These are phyloP conservation scores for Trichoderma asperelloides DNA, from an alignment of 495 filamentous ascomycete species.

Conservation along the genomic window DNA sequence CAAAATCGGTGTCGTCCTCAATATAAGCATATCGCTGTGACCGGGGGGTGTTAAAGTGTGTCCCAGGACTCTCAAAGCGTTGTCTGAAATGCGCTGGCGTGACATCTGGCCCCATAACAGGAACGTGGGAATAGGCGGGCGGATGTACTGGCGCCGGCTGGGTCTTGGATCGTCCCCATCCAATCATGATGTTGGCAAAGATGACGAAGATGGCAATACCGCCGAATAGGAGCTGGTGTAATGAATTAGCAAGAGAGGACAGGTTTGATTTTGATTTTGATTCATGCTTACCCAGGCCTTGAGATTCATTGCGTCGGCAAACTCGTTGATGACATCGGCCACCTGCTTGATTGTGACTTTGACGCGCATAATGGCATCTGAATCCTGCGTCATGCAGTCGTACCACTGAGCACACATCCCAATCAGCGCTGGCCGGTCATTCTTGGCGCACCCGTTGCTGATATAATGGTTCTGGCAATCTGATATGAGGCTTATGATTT, in stretches of 20 bases:
- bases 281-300: conserved; percentile 52
- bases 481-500: conserved; percentile 63
- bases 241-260: not conserved
- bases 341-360: conserved; percentile 33
- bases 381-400: conserved; percentile 66
- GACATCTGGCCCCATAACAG: conserved; percentile 25
- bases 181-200: not conserved
- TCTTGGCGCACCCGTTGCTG: conserved; percentile 59
- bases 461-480: conserved; percentile 59
- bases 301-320: conserved; percentile 34
- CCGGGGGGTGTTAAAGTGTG: not conserved
- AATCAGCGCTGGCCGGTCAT: conserved; percentile 62
- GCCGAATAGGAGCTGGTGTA: not conserved
- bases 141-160: not conserved
- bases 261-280: not conserved
- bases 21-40: conserved; percentile 18
- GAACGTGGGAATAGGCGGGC: not conserved
- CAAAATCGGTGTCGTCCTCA: conserved; percentile 32
- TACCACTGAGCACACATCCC: conserved; percentile 69
- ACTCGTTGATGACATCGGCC: conserved; percentile 39
- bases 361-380: conserved; percentile 30
- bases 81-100: conserved; percentile 18
- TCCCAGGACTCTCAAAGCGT: not conserved
- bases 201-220: not conserved
- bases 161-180: not conserved